Evolutionary conservation across 2,329 filamentous ascomycete species (phyloP).

Genomic region (Calonectria pauciramosa): DNA sequence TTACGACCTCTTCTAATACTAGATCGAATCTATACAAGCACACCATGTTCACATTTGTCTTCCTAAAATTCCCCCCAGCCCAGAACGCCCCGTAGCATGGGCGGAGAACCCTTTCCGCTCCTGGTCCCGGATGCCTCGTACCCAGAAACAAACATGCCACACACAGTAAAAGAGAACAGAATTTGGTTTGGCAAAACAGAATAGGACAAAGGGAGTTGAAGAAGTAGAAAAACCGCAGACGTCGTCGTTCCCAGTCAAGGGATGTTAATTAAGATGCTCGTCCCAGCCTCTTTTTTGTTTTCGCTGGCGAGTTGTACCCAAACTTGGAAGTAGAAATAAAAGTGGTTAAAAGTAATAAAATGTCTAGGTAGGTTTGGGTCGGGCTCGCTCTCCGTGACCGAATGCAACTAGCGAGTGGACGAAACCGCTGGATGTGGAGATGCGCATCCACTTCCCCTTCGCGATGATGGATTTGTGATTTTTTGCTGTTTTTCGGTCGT

Average conservation of each 20-base stretch:
- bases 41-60: slow-evolving; percentile 48
- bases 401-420: slow-evolving; percentile 39
- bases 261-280: slow-evolving; percentile 41
- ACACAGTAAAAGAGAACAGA: slow-evolving; percentile 40
- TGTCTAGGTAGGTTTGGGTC: slow-evolving; percentile 47
- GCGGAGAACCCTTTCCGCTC: slow-evolving; percentile 43
- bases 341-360: slow-evolving; percentile 46
- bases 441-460: slow-evolving; percentile 41
- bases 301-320: slow-evolving; percentile 43
- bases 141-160: slow-evolving; percentile 46
- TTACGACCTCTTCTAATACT: slow-evolving; percentile 47
- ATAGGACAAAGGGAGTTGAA: slow-evolving; percentile 24
- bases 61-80: slow-evolving; percentile 44
- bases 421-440: slow-evolving; percentile 41
- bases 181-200: slow-evolving; percentile 20
- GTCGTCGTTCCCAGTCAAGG: slow-evolving; percentile 37
- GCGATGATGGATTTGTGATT: slow-evolving; percentile 39
- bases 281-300: slow-evolving; percentile 35
- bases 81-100: slow-evolving; percentile 48
- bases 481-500: slow-evolving; percentile 39
- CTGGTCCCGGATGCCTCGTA: slow-evolving; percentile 46
- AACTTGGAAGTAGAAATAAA: slow-evolving; percentile 43
- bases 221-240: slow-evolving; percentile 32
- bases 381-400: slow-evolving; percentile 40
- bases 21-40: slow-evolving; percentile 49